Evolutionary conservation across 2,329 filamentous ascomycete genomes (phyloP), one percentile per base, ranked within the genome.

Genomic region (Neocucurbitaria cava): DNA sequence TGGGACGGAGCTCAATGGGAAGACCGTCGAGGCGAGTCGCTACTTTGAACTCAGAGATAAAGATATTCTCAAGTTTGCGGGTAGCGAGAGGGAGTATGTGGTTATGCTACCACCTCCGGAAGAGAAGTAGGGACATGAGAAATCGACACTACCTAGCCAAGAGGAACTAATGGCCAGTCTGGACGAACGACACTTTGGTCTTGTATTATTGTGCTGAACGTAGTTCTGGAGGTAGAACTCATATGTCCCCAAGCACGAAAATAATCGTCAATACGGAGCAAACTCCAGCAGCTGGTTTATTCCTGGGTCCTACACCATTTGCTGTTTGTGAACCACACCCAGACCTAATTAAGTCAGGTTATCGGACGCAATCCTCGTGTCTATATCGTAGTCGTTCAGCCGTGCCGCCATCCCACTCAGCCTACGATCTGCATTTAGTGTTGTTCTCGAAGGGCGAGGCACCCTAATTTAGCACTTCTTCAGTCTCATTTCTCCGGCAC

Each of bases 71-170:
- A 87, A 87, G 70, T 96, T 99, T 77, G 95, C 93, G 9, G 83
- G 90, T 55, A 96, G 92, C 72, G 89, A 90, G 54, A 86, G 92
- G 67, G 95, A 99, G 77, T 99, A 98, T 75, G 92, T 99, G n/a
- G 76, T 98, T 55, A 95, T 98, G 91, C 83, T 97, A 54, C 84
- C 85, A 26, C 72, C 72, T 18, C 61, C 64, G 5, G 72, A 73
- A 15, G 55, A 61, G n/a, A 54, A 54, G 30, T 43, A 47, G n/a
- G 41, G 23, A 30, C 2, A 43, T 3, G 30, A 24, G 31, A n/a
- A 35, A n/a, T 40, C 21, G 18, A 43, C n/a, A n/a, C n/a, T n/a
- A n/a, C 20, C n/a, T 6, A 30, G 2, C 17, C 36, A 7, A 15
- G n/a, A 40, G 36, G 21, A 11, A 18, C 6, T 15, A 21, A 11